Conservation (phyloP, 2,329 filamentous ascomycete genomes). For the Diaporthe ilicicola region DNA sequence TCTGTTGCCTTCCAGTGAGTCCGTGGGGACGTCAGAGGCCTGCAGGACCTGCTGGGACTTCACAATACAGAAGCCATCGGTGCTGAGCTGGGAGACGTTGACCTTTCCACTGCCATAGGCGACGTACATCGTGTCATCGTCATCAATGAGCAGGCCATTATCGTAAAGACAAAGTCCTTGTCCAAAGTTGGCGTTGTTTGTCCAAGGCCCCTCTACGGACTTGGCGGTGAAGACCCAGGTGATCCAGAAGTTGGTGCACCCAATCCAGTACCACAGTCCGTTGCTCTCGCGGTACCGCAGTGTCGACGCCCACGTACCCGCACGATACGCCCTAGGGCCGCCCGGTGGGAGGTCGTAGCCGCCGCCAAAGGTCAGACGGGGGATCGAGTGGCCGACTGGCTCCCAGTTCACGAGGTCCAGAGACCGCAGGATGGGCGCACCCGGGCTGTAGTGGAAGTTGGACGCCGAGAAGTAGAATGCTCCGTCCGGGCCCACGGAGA, state of each 20-base stretch:
- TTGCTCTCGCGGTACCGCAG: constrained; percentile 60
- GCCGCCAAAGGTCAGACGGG: constrained; percentile 53
- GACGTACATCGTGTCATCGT: constrained; percentile 67
- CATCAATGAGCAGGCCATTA: constrained; percentile 64
- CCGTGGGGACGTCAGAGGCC: constrained; percentile 44
- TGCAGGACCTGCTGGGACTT: constrained; percentile 54
- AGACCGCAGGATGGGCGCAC: constrained; percentile 63
- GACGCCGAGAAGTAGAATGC: constrained; percentile 20
- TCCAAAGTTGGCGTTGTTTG: constrained; percentile 44
- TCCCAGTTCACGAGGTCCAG: constrained; percentile 64
- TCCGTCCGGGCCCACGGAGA: constrained; percentile 4
- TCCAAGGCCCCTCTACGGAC: constrained; percentile 53
- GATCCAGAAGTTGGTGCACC: constrained; percentile 58
- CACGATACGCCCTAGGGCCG: constrained; percentile 54
- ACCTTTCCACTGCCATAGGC: constrained; percentile 61
- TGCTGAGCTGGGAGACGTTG: constrained; percentile 58
- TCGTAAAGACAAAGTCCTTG: constrained; percentile 63
- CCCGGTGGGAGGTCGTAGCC: constrained; percentile 55
- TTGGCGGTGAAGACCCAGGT: constrained; percentile 63
- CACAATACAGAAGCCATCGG: constrained; percentile 56
- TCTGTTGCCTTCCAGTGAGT: constrained; percentile 57
- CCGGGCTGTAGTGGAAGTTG: constrained; percentile 37
- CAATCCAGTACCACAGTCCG: constrained; percentile 64
- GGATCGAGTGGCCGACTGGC: constrained; percentile 53
- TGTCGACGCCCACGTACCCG: constrained; percentile 65